Conservation (phyloP, 2,329 filamentous ascomycete genomes). For the Penicillium sp. region DNA sequence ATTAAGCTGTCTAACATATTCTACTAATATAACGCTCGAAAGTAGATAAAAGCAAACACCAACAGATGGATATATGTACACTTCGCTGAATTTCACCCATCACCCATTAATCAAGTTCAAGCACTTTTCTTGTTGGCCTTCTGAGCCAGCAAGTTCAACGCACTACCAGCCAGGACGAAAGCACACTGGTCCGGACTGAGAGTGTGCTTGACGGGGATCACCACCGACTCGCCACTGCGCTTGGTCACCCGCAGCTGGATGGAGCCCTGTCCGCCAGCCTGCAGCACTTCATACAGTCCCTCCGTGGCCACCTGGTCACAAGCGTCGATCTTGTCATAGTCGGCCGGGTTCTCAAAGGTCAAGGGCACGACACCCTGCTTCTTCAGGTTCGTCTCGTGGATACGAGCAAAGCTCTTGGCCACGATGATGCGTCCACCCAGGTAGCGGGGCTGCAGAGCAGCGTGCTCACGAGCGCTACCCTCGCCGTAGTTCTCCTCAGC, state of each 20-base stretch:
- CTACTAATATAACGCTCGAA: too few relatives aligned
- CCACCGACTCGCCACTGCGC: conserved; percentile 54
- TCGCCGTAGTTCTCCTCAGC: conserved; percentile 97
- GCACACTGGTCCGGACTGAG: conserved; percentile 81
- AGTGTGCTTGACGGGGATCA: conserved; percentile 71
- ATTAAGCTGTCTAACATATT: too few relatives aligned
- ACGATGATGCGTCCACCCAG: conserved; percentile 70
- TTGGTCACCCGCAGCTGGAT: conserved; percentile 62
- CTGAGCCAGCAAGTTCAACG: conserved; percentile 74
- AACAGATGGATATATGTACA: too few relatives aligned
- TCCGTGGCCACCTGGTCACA: conserved; percentile 76
- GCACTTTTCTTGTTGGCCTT: too few relatives aligned
- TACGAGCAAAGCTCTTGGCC: conserved; percentile 78
- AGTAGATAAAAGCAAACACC: too few relatives aligned
- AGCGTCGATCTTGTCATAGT: conserved; percentile 54
- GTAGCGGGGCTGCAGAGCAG: conserved; percentile 81
- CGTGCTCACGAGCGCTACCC: conserved; percentile 79
- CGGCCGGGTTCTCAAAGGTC: conserved; percentile 76
- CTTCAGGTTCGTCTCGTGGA: conserved; percentile 93
- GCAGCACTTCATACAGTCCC: conserved; percentile 73
- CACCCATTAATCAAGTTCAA: too few relatives aligned
- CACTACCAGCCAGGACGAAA: conserved; percentile 88
- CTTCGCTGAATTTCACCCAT: too few relatives aligned
- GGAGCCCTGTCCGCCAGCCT: conserved; percentile 65
- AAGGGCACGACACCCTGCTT: conserved; percentile 94